Percentiles rank a stretch among this genome's conserved stretches.
These are phyloP conservation scores for Pezicula carpinea DNA, from an alignment of 2,329 filamentous ascomycete genomes.

Conservation along the genomic window DNA sequence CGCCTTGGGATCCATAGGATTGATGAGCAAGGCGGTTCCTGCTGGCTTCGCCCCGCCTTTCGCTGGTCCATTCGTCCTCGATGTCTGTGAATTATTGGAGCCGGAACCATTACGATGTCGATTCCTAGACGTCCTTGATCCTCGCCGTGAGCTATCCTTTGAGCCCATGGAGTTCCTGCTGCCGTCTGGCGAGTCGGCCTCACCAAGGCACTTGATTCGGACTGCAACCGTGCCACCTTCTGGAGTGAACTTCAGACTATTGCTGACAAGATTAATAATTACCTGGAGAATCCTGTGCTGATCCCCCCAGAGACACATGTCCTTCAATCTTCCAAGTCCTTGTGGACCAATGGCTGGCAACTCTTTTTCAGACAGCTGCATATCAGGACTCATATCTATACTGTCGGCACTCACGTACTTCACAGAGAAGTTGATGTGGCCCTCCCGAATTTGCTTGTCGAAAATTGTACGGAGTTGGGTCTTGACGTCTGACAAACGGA, in stretches of 20 bases:
- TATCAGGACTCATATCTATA: slow-evolving; percentile 9
- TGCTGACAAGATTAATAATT: slow-evolving; percentile 90
- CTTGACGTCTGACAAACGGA: slow-evolving; percentile 76
- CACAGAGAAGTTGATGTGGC: slow-evolving; percentile 68
- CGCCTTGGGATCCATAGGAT: slow-evolving; percentile 46
- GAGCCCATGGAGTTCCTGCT: slow-evolving; percentile 25
- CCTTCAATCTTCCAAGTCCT: slow-evolving; percentile 66
- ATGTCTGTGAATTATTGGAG: slow-evolving; percentile 43
- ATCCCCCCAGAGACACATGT: slow-evolving; percentile 87
- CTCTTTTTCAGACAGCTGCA: slow-evolving; percentile 22
- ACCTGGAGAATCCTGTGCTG: slow-evolving; percentile 87
- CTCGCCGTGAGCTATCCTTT: slow-evolving; percentile 17
- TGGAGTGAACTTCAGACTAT: slow-evolving; percentile 88
- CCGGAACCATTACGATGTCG: slow-evolving; percentile 22
- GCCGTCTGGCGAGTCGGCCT: slow-evolving; percentile 31
- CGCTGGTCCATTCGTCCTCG: slow-evolving; percentile 31
- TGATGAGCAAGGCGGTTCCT: slow-evolving; percentile 56
- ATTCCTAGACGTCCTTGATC: slow-evolving; percentile 18
- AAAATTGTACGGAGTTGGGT: slow-evolving; percentile 83
- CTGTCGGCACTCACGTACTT: slow-evolving; percentile 56
- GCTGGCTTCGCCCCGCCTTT: slow-evolving; percentile 23
- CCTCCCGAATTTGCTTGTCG: slow-evolving; percentile 81
- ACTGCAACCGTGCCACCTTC: slow-evolving; percentile 70
- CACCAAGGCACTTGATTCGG: slow-evolving; percentile 68
- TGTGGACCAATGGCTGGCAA: slow-evolving; percentile 58